These are phyloP conservation scores for Graphilbum sp. DNA, from an alignment of 2,329 filamentous ascomycete genomes.

Conservation along the genomic window DNA sequence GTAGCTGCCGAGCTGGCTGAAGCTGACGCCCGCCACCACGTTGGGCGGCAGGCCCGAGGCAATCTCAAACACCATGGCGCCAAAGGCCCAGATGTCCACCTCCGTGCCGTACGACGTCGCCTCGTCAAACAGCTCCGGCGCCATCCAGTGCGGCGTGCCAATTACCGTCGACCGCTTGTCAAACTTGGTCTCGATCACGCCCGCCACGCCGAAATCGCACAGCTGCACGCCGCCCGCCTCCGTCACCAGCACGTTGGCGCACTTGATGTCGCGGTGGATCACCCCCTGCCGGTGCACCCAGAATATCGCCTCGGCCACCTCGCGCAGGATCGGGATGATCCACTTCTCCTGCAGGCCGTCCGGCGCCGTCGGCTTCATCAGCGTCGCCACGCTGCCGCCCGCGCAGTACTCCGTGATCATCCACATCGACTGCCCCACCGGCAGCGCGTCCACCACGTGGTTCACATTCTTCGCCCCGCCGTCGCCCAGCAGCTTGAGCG, in stretches of 20 bases:
- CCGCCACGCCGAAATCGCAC: slow-evolving; percentile 73
- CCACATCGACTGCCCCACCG: slow-evolving; percentile 69
- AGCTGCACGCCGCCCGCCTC: slow-evolving; percentile 64
- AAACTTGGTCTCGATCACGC: slow-evolving; percentile 56
- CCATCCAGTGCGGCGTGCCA: slow-evolving; percentile 78
- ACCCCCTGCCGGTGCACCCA: slow-evolving; percentile 55
- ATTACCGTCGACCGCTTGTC: slow-evolving; percentile 70
- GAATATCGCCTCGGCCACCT: slow-evolving; percentile 47
- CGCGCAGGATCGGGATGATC: slow-evolving; percentile 37
- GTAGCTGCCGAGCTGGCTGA: slow-evolving; percentile 35
- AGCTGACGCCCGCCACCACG: slow-evolving; percentile 30
- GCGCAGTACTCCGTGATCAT: slow-evolving; percentile 78
- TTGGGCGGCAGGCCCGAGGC: slow-evolving; percentile 63
- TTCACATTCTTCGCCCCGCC: slow-evolving; percentile 67
- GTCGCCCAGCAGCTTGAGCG: slow-evolving; percentile 57
- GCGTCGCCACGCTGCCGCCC: slow-evolving; percentile 64
- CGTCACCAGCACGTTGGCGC: slow-evolving; percentile 65
- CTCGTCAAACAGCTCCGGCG: slow-evolving; percentile 57
- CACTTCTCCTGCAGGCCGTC: slow-evolving; percentile 48
- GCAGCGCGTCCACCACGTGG: slow-evolving; percentile 61
- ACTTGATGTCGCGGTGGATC: slow-evolving; percentile 57
- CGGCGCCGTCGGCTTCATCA: slow-evolving; percentile 50
- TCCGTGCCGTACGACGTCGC: slow-evolving; percentile 47
- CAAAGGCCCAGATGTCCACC: slow-evolving; percentile 75
- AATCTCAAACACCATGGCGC: slow-evolving; percentile 66